Evolutionary conservation across 345 rosid genomes (phyloP), one percentile per base, ranked within the genome.

Genomic region (Eucalyptus marginata): DNA sequence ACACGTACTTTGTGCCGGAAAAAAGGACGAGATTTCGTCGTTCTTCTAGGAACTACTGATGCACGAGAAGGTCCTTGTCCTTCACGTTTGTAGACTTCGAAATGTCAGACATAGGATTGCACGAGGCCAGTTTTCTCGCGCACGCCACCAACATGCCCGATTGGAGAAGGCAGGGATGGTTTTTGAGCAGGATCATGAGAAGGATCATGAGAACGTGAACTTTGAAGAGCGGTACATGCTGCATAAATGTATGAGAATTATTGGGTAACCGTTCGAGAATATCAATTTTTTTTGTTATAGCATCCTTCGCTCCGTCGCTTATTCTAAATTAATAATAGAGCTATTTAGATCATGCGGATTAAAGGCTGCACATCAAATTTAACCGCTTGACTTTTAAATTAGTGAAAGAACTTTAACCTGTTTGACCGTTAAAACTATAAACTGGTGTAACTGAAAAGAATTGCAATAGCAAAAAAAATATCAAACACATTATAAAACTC

Each of bases 311-410:
- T n/a, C 4, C 3, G 1, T 66, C 33, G 1, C 76, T n/a, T n/a
- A 7, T 66, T 7, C 36, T 66, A 7, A 7, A 14, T 66, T 4
- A 4, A n/a, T 0, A 66, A n/a, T 66, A 0, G 10, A 17, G 40
- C 33, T n/a, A 66, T n/a, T 15, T 31, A 66, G 40, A 66, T n/a
- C 40, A 31, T n/a, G 33, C 3, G 40, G 0, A 15, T 7, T 3
- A 66, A 66, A 66, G 76, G 40, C 2, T n/a, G 11, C 16, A 15
- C 76, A 7, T 66, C 76, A 14, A 66, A n/a, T n/a, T 33, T 7
- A 1, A 66, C 40, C 9, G 1, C 22, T 0, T n/a, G 0, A n/a
- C 22, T 17, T 15, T 66, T n/a, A 14, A 31, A 66, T 0, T n/a
- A 66, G 10, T 4, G 20, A 27, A 27, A 59, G 4, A 12, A 11